phyloP scores from a whole-genome alignment of 345 rosid species.

The Mercurialis annua region DNA sequence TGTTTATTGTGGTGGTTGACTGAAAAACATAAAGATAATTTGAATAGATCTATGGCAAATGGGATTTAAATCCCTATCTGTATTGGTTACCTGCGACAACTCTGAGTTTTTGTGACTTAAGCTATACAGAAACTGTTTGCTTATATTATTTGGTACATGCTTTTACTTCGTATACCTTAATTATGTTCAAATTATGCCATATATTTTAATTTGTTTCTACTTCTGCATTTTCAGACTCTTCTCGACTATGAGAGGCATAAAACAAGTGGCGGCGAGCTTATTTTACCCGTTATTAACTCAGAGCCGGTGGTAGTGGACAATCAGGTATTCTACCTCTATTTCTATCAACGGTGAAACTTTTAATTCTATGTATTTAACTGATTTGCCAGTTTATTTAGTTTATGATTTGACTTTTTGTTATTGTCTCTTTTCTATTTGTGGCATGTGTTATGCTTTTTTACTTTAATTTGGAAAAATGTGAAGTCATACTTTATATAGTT shows the following conservation, averaged over 20 bases:
- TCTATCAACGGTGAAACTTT: too few species aligned
- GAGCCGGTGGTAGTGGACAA: slow-evolving; percentile 52
- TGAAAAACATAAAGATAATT: background rate
- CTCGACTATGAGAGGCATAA: slow-evolving; percentile 89
- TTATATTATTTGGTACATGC: background rate
- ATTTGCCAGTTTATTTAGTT: background rate
- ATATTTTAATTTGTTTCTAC: background rate
- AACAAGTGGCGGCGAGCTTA: slow-evolving; percentile 56
- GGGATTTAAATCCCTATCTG: background rate
- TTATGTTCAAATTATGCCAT: slow-evolving; percentile 4
- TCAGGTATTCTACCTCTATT: too few species aligned
- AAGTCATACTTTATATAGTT: background rate
- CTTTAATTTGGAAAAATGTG: background rate
- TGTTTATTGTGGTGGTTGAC: background rate
- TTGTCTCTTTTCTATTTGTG: slow-evolving; percentile 9
- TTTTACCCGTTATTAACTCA: slow-evolving; percentile 41
- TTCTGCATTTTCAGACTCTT: slow-evolving; percentile 52
- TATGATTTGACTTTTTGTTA: background rate
- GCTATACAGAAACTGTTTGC: background rate
- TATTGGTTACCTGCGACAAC: background rate
- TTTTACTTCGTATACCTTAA: background rate
- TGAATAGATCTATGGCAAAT: background rate
- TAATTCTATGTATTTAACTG: background rate
- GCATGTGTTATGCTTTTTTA: background rate
- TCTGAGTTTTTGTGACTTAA: background rate